Base-by-base conservation (phyloP, 1,139 yeast species). In the Nakaseomyces glabratus region DNA sequence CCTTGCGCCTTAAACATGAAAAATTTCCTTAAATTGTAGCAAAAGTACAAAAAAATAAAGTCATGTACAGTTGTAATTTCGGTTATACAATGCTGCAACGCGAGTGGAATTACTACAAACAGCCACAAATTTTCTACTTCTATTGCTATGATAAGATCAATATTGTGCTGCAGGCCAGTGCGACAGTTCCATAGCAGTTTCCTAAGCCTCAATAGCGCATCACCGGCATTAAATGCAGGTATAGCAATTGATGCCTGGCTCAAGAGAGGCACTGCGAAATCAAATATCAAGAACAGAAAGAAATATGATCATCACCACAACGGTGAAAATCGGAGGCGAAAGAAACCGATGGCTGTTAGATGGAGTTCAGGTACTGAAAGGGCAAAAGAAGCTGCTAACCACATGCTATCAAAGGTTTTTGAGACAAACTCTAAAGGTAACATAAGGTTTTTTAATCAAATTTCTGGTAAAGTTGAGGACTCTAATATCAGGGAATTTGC, bases 291-390 rank as follows among this genome's bases (percentile, higher is more conserved):
- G 30, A 26, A 26, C 4, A 10, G 21, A 6, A n/a, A 17, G 10
- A 26, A 26, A 7, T 6, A 14, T 11, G 14, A 15, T 18, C 30
- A 26, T n/a, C 17, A 11, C 14, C 11, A 17, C 9, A 26, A 17
- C 18, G 15, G 21, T 5, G 4, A 16, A 15, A 4, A 17, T 10
- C 13, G 18, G 16, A 26, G 10, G 14, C 36, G 20, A 13, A 37
- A 23, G 20, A 50, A 41, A 28, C 43, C 37, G 20, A 20, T 43
- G 6, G 31, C 40, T 5, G 35, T 54, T 5, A 47, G 37, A 15
- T 56, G 58, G 58, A 44, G 24, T 5, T 47, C 47, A 11, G 61
- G 61, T 4, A 38, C 52, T 4, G 55, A 50, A 14, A 46, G 53
- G 28, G 57, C 55, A 11, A 46, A 47, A 30, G 45, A 40, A 10